Evolutionary conservation across 352 stramenopile genomes (phyloP).

Genomic region (Globisporangium cederbergense): DNA sequence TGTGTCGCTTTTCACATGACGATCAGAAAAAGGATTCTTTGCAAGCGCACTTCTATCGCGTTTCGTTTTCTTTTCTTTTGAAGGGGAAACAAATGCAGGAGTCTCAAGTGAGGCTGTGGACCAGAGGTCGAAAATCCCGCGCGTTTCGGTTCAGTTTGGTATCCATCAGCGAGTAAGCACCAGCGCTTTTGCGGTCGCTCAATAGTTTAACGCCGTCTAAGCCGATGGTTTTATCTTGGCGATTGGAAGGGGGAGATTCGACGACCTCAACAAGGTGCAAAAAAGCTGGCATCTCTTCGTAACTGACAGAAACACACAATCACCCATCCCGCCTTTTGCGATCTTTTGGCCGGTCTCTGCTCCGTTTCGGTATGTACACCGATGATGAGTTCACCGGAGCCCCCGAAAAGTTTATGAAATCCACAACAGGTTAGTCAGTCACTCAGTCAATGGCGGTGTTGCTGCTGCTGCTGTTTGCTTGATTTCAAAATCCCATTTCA

Average conservation of each 20-base stretch:
- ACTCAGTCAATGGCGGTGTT: too few relatives aligned
- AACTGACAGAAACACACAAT: neutral
- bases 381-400: neutral
- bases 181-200: neutral
- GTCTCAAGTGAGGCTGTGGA: too few relatives aligned
- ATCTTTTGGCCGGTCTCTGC: neutral
- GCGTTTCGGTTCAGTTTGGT: conserved; percentile 2
- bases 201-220: neutral
- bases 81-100: too few relatives aligned
- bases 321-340: neutral
- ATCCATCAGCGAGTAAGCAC: neutral
- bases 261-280: neutral
- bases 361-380: neutral
- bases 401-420: conserved; percentile 8
- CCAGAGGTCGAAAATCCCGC: neutral
- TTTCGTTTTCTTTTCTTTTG: too few relatives aligned
- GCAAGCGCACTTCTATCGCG: too few relatives aligned
- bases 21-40: too few relatives aligned
- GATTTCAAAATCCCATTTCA: neutral
- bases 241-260: neutral
- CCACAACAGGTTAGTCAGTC: neutral
- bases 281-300: neutral
- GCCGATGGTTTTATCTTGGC: neutral
- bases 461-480: neutral
- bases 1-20: too few relatives aligned